phyloP scores from a whole-genome alignment of 768 basidiomycete genomes.

The Gloeophyllum trabeum region DNA sequence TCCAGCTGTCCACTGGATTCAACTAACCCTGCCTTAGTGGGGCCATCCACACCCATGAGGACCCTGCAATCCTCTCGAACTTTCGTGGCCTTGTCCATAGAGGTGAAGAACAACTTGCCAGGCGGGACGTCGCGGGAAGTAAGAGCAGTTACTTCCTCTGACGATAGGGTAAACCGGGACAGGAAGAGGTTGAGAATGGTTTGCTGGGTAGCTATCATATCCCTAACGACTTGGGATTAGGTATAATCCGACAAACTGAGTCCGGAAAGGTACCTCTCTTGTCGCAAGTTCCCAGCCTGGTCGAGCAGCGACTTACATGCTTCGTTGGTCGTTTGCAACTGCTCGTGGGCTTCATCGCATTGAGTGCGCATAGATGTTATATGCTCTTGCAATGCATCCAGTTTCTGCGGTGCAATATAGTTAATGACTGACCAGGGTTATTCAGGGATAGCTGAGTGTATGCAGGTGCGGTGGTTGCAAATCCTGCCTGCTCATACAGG shows the following conservation, averaged over 20 bases:
- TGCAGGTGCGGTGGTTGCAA: too few species aligned
- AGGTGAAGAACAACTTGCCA: slow-evolving; percentile 63
- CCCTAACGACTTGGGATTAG: slow-evolving; percentile 27
- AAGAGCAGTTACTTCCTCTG: slow-evolving; percentile 62
- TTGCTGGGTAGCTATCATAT: slow-evolving; percentile 58
- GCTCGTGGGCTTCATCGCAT: slow-evolving; percentile 77
- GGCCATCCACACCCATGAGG: slow-evolving; percentile 79
- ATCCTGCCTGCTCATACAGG: too few species aligned
- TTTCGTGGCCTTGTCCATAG: slow-evolving; percentile 76
- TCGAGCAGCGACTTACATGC: slow-evolving; percentile 74
- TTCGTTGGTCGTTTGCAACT: slow-evolving; percentile 63
- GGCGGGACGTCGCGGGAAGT: slow-evolving; percentile 72
- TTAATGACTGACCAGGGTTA: neutral
- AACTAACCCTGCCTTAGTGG: slow-evolving; percentile 63
- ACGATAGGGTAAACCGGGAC: slow-evolving; percentile 70
- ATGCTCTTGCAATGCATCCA: slow-evolving; percentile 68
- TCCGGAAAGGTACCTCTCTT: slow-evolving; percentile 45
- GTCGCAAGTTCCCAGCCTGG: slow-evolving; percentile 64
- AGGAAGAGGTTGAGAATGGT: slow-evolving; percentile 75
- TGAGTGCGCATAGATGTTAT: slow-evolving; percentile 69
- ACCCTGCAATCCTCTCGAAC: slow-evolving; percentile 82
- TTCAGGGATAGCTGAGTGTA: too few species aligned
- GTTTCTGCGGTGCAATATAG: slow-evolving; percentile 42
- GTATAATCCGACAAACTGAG: neutral
- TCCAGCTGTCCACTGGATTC: too few species aligned